Percentiles rank a stretch among this genome's conserved stretches.
These are phyloP conservation scores for Plasmodium falciparum DNA, from an alignment of 169 alveolate genomes.

Conservation along the genomic window DNA sequence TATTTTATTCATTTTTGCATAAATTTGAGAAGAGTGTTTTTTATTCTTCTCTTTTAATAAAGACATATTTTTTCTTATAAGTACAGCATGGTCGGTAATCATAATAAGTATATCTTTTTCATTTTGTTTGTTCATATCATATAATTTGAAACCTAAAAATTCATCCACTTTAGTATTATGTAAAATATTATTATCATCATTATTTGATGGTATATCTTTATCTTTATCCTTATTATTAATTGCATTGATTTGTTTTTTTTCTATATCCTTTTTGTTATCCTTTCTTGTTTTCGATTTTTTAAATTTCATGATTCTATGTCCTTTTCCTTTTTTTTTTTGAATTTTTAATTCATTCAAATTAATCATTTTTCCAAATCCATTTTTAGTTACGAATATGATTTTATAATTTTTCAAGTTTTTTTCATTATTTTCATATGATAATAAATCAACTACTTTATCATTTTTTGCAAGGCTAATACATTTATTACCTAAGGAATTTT, in stretches of 20 bases:
- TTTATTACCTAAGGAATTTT: slow-evolving; percentile 69
- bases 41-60: slow-evolving; percentile 59
- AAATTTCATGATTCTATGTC: slow-evolving; percentile 67
- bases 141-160: slow-evolving; percentile 61
- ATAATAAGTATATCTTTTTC: slow-evolving; percentile 66
- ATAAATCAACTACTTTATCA: slow-evolving; percentile 58
- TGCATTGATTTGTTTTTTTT: neutral
- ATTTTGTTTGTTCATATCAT: slow-evolving; percentile 40
- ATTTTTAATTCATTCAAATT: slow-evolving; percentile 44
- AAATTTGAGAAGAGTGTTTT: slow-evolving; percentile 72
- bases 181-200: neutral
- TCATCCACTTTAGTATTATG: slow-evolving; percentile 24
- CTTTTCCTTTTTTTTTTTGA: slow-evolving; percentile 71
- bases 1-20: slow-evolving; percentile 63
- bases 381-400: slow-evolving; percentile 57
- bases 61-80: slow-evolving; percentile 69
- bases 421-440: slow-evolving; percentile 51
- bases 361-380: slow-evolving; percentile 73
- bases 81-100: slow-evolving; percentile 76
- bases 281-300: slow-evolving; percentile 12
- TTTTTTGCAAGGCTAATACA: slow-evolving; percentile 41
- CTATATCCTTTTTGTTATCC: neutral
- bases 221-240: neutral
- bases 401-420: slow-evolving; percentile 22
- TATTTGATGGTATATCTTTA: neutral